These are phyloP conservation scores for Wickerhamiella vanderwaltii DNA, from an alignment of 805 yeast species.

Conservation along the genomic window DNA sequence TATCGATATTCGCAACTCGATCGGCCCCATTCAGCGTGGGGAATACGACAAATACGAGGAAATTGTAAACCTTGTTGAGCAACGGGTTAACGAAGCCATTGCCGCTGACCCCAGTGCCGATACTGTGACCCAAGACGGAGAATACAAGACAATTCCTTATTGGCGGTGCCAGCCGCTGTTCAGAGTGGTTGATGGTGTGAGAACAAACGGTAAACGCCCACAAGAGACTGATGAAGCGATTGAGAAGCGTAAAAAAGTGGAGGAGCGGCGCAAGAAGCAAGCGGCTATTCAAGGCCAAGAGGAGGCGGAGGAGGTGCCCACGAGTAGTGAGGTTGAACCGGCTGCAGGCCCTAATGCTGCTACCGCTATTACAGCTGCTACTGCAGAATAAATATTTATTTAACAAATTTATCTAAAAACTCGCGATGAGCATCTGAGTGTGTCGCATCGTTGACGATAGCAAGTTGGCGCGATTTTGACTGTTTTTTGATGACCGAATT, in stretches of 20 bases:
- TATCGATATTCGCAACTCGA: conserved; percentile 61
- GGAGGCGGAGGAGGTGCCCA: neutral
- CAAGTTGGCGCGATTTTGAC: neutral
- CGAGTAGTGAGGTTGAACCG: too few relatives aligned
- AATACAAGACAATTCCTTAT: conserved; percentile 70
- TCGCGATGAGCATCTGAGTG: neutral
- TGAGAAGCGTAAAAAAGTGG: conserved; percentile 10
- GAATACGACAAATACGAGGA: conserved; percentile 40
- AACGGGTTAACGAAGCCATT: conserved; percentile 41
- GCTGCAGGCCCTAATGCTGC: neutral
- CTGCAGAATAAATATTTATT: too few relatives aligned
- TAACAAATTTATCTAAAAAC: conserved; percentile 11
- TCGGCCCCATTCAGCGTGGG: conserved; percentile 44
- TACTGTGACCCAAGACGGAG: conserved; percentile 51
- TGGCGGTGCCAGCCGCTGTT: conserved; percentile 97
- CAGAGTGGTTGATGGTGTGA: conserved; percentile 72
- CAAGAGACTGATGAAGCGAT: conserved; percentile 10
- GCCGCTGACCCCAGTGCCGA: conserved; percentile 44
- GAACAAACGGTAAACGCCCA: conserved; percentile 24
- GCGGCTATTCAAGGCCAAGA: neutral
- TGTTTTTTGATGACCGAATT: conserved; percentile 1
- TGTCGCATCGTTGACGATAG: conserved; percentile 6
- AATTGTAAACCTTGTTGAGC: conserved; percentile 56
- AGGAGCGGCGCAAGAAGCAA: conserved; percentile 1
- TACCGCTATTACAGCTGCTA: neutral